Evolutionary conservation across 2,329 filamentous ascomycete species (phyloP).

Genomic region (Mycosphaerella sp.): DNA sequence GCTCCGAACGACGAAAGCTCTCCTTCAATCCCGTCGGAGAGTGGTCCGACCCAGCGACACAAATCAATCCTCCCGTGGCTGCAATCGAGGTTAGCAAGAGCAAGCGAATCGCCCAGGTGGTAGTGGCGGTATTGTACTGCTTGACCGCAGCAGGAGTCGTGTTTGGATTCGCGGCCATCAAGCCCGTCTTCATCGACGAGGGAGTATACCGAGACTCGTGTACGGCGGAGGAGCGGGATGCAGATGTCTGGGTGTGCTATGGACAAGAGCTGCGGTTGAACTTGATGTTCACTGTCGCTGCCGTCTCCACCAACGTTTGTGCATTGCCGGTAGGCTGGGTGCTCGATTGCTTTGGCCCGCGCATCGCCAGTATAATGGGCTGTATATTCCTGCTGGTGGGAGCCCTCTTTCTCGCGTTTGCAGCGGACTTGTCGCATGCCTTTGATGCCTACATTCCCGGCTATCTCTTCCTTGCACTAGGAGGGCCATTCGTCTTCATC

Average conservation of each 20-base stretch:
- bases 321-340: conserved; percentile 81
- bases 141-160: conserved; percentile 71
- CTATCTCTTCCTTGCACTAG: conserved; percentile 45
- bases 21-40: conserved; percentile 45
- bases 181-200: conserved; percentile 68
- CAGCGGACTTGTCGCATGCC: conserved; percentile 52
- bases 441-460: conserved; percentile 55
- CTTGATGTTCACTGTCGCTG: conserved; percentile 87
- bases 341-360: conserved; percentile 74
- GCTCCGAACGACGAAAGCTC: conserved; percentile 42
- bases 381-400: conserved; percentile 62
- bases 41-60: conserved; percentile 37
- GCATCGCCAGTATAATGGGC: conserved; percentile 66
- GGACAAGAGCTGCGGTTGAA: conserved; percentile 62
- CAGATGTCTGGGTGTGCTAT: conserved; percentile 49
- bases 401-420: conserved; percentile 66
- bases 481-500: conserved; percentile 48
- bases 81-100: conserved; percentile 51
- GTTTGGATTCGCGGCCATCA: conserved; percentile 79
- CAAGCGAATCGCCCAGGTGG: conserved; percentile 60
- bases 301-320: conserved; percentile 79
- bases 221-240: conserved; percentile 45
- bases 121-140: conserved; percentile 62
- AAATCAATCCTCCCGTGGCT: conserved; percentile 38
- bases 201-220: conserved; percentile 65